Evolutionary conservation across 768 basidiomycete genomes (phyloP), one percentile per base, ranked within the genome.

Genomic region (Dacryopinax spathularia): DNA sequence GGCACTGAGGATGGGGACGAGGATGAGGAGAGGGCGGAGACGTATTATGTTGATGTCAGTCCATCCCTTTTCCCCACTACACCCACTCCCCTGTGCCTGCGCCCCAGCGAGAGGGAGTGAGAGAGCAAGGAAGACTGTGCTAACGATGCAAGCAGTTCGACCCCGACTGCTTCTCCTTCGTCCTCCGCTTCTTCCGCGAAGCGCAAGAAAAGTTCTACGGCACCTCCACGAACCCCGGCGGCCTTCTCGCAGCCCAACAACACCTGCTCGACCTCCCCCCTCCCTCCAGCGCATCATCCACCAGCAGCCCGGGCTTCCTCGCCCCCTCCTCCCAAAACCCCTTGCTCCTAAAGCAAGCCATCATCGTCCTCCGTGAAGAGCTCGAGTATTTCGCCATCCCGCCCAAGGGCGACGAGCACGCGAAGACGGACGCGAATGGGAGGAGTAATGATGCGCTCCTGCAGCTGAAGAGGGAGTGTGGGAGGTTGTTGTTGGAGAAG

Each of bases 301-400:
- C 9, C 63, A 59, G 63, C 15, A 15, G 29, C 33, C 20, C 20
- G 80, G n/a, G 84, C 66, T 84, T 82, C 65, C 83, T 85, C 71
- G 78, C 79, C 20, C 78, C 83, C 33, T 82, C 84, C 61, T 64
- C 65, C 56, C 89, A 93, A 73, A 98, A 97, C 71, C 96, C 96
- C 0, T 80, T 99, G 37, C 80, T 97, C 62, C 82, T 86, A 59
- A 97, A 98, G 76, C 96, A 98, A 75, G 94, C 95, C 31, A 97
- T 99, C 72, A 98, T 98, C 69, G 95, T 99, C 59, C 84, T 99
- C 29, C 83, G 96, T 31, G 96, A 99, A 73, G 96, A 99, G 76
- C 80, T 99, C 62, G 96, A 99, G 74, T 99, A 98, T 73, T 99
- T 99, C 68, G 87, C 91, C 34, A 97, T 99, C 66, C 92, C 95